Evolutionary conservation across 1,284 basidiomycete species (phyloP).

Genomic region (Malassezia arunalokei): DNA sequence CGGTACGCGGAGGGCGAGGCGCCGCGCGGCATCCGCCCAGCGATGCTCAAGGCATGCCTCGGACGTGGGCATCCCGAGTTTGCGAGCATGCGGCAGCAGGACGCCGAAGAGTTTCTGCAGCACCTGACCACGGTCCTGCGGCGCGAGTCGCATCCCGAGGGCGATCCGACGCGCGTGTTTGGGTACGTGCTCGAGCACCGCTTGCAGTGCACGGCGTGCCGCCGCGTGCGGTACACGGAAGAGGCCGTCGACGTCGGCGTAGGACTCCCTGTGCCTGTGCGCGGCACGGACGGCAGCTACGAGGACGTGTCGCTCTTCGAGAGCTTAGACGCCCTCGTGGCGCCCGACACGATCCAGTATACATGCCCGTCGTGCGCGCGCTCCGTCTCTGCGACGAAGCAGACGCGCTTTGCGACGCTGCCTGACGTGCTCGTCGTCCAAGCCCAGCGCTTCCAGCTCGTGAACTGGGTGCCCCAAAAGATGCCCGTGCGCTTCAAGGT

Average conservation of each 20-base stretch:
- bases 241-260: conserved; percentile 71
- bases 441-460: conserved; percentile 84
- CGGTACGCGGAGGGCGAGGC: conserved; percentile 62
- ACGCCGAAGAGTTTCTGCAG: conserved; percentile 86
- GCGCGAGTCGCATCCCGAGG: conserved; percentile 45
- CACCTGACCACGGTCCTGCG: conserved; percentile 62
- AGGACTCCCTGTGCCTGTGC: conserved; percentile 54
- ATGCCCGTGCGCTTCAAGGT: conserved; percentile 79
- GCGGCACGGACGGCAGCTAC: conserved; percentile 48
- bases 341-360: conserved; percentile 62
- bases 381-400: conserved; percentile 60
- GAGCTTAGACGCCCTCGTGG: conserved; percentile 61
- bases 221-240: conserved; percentile 72
- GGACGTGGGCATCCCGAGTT: conserved; percentile 91
- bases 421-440: conserved; percentile 80
- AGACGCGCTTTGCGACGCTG: conserved; percentile 66
- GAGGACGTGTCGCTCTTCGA: conserved; percentile 58
- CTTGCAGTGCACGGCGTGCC: conserved; percentile 59
- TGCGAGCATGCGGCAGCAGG: conserved; percentile 90
- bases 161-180: conserved; percentile 60
- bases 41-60: conserved; percentile 74
- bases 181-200: conserved; percentile 61
- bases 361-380: conserved; percentile 55
- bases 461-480: conserved; percentile 94
- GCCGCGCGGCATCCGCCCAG: conserved; percentile 63